Conservation (phyloP, 2,329 filamentous ascomycete species). For the Colletotrichum cereale region DNA sequence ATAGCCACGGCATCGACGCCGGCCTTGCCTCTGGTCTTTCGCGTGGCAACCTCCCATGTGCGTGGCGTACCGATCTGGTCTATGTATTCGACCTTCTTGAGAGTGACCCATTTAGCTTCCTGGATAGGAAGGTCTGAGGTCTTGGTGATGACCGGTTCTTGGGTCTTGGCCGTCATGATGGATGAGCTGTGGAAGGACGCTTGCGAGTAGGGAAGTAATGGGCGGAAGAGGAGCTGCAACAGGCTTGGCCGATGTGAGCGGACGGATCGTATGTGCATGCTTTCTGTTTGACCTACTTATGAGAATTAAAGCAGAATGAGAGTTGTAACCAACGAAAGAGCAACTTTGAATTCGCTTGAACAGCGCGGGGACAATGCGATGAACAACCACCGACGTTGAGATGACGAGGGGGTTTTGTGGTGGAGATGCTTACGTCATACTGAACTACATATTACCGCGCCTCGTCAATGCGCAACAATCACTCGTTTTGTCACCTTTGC, state of each 20-base stretch:
- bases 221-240: not conserved
- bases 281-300: not conserved
- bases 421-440: not conserved
- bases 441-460: not conserved
- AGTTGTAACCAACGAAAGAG: not conserved
- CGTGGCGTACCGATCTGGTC: conserved; percentile 67
- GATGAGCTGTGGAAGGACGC: conserved; percentile 28
- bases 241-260: not conserved
- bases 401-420: not conserved
- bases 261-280: not conserved
- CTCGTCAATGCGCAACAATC: not conserved
- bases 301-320: not conserved
- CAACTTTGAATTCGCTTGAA: not conserved
- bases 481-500: too few species aligned
- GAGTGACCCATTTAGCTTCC: conserved; percentile 69
- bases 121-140: conserved; percentile 61
- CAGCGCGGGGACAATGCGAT: not conserved
- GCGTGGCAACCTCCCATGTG: conserved; percentile 71
- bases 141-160: conserved; percentile 60
- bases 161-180: conserved; percentile 54
- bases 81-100: conserved; percentile 68
- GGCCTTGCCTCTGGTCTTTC: conserved; percentile 66
- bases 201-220: not conserved
- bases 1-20: conserved; percentile 74
- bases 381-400: not conserved